phyloP scores from a whole-genome alignment of 345 rosid species.

The Physaria fendleri region DNA sequence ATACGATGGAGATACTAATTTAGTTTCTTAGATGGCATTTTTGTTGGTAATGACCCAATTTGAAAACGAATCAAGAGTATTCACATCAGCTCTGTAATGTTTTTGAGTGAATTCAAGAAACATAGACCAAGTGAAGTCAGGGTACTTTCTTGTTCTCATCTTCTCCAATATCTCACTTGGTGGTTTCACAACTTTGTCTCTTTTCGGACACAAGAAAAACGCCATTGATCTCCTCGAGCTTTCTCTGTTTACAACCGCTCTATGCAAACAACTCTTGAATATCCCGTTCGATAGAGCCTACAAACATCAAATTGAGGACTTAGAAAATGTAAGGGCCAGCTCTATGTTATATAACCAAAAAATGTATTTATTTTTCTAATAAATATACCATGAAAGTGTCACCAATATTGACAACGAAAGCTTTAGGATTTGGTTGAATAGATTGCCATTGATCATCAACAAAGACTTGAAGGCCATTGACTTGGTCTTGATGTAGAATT shows the following conservation, averaged over 20 bases:
- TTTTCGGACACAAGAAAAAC: conserved; percentile 85
- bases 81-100: conserved; percentile 91
- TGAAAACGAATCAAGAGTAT: conserved; percentile 62
- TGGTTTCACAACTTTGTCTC: conserved; percentile 69
- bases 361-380: background rate
- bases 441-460: conserved; percentile 80
- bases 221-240: conserved; percentile 85
- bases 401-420: conserved; percentile 92
- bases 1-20: background rate
- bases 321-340: too few species aligned
- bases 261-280: conserved; percentile 59
- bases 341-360: too few species aligned
- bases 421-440: conserved; percentile 59
- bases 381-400: conserved; percentile 93
- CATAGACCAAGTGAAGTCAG: conserved; percentile 86
- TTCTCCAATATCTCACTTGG: conserved; percentile 57
- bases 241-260: conserved; percentile 85
- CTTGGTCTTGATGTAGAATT: conserved; percentile 93
- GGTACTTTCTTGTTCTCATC: conserved; percentile 52
- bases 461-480: conserved; percentile 92
- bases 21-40: conserved; percentile 16
- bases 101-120: conserved; percentile 86
- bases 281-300: conserved; percentile 35
- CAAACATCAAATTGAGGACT: background rate
- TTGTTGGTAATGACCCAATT: conserved; percentile 43